A percentile compares a stretch with the other conserved stretches of the same genome.
These are phyloP conservation scores for Mycena galopus DNA, from an alignment of 768 basidiomycete species.

Conservation along the genomic window DNA sequence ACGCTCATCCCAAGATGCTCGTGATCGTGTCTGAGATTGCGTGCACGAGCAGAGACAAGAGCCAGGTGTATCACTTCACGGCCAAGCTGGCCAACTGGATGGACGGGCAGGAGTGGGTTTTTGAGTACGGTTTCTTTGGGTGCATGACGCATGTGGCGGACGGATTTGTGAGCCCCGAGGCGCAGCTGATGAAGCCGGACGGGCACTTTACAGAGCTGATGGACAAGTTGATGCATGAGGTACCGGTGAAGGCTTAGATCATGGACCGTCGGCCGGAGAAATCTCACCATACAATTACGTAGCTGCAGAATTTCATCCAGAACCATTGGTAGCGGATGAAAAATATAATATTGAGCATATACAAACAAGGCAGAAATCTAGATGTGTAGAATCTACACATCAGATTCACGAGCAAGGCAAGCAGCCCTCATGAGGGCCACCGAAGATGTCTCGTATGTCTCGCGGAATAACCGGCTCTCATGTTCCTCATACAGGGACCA, in stretches of 20 bases:
- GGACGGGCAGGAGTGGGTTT: neutral
- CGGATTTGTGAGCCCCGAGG: neutral
- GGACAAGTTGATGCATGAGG: neutral
- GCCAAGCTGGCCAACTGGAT: neutral
- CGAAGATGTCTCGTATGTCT: too few relatives aligned
- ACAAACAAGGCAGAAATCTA: too few relatives aligned
- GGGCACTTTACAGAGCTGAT: neutral
- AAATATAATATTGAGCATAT: too few relatives aligned
- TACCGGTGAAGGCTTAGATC: neutral
- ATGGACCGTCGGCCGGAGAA: too few relatives aligned
- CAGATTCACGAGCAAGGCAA: too few relatives aligned
- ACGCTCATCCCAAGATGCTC: constrained; percentile 1
- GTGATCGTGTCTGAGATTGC: constrained; percentile 1
- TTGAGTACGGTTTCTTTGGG: neutral
- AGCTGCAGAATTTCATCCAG: too few relatives aligned
- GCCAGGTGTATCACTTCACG: neutral
- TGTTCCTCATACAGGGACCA: too few relatives aligned
- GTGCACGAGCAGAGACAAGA: neutral
- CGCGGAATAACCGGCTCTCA: too few relatives aligned
- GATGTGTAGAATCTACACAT: too few relatives aligned
- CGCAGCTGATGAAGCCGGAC: neutral
- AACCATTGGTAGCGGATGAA: too few relatives aligned
- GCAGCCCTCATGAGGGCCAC: too few relatives aligned
- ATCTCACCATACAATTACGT: too few relatives aligned
- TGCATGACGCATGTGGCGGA: neutral